Conservation (phyloP, 257 asterid species). For the Apocynum venetum region DNA sequence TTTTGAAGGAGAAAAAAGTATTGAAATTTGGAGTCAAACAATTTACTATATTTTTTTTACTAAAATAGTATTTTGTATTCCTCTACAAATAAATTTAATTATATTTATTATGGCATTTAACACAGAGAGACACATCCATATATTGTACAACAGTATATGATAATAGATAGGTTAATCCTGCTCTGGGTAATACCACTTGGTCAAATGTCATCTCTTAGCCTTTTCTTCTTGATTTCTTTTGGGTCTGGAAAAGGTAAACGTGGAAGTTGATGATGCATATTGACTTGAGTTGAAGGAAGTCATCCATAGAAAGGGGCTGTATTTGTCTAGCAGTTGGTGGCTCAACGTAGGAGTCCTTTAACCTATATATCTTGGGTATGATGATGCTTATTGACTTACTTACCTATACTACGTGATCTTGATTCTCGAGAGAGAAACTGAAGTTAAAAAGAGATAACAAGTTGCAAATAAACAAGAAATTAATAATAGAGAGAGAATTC, state of each 20-base stretch:
- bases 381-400: conserved; percentile 36
- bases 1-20: too few relatives aligned
- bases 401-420: background rate
- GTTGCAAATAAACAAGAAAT: conserved; percentile 22
- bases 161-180: too few relatives aligned
- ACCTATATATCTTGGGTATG: conserved; percentile 31
- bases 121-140: too few relatives aligned
- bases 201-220: background rate
- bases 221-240: background rate
- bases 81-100: too few relatives aligned
- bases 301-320: background rate
- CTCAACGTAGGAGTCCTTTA: conserved; percentile 36
- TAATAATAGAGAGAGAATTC: too few relatives aligned
- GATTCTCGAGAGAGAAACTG: background rate
- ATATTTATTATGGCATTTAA: too few relatives aligned
- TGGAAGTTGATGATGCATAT: conserved; percentile 24
- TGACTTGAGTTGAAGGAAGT: conserved; percentile 10
- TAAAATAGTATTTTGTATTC: too few relatives aligned
- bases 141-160: too few relatives aligned
- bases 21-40: too few relatives aligned
- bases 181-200: too few relatives aligned
- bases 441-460: conserved; percentile 16
- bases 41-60: too few relatives aligned
- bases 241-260: background rate
- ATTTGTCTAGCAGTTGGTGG: conserved; percentile 33